Conservation (phyloP, 2,329 filamentous ascomycete genomes). For the Thyridium curvatum region DNA sequence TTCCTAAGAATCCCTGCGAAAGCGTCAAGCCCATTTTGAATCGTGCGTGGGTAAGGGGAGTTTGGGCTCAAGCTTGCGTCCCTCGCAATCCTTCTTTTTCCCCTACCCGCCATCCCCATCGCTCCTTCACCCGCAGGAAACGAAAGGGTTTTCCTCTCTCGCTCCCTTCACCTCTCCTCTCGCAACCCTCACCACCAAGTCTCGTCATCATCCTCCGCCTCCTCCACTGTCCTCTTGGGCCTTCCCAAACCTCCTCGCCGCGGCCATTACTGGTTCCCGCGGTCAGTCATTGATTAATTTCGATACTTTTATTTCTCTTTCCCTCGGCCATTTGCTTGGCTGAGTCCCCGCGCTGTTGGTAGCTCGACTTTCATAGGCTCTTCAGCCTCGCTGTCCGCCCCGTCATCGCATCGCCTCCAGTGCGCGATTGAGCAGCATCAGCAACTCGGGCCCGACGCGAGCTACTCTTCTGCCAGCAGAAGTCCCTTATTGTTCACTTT, state of each 20-base stretch:
- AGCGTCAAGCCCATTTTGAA: constrained; percentile 8
- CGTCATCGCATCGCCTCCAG: too few species aligned
- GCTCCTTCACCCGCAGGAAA: constrained; percentile 1
- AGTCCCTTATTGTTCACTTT: too few species aligned
- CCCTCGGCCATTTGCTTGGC: too few species aligned
- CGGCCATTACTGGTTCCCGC: too few species aligned
- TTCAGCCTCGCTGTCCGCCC: too few species aligned
- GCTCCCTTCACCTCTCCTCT: not conserved
- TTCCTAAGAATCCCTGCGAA: constrained; percentile 6
- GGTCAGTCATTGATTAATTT: too few species aligned
- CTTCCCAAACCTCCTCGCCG: not conserved
- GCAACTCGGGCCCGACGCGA: too few species aligned
- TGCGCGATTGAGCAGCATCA: too few species aligned
- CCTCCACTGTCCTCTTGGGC: not conserved
- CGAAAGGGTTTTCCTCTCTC: not conserved
- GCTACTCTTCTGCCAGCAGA: too few species aligned
- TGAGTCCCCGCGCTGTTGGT: too few species aligned
- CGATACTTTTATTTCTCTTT: too few species aligned
- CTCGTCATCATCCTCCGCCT: not conserved
- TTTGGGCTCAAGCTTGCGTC: constrained; percentile 5
- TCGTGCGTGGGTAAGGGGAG: constrained; percentile 15
- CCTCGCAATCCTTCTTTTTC: constrained; percentile 1
- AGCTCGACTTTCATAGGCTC: too few species aligned
- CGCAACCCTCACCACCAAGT: not conserved
- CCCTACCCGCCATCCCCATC: constrained; percentile 7